Evolutionary conservation across 176 grass and related monocot species (phyloP).

Genomic region (Saccharum officinarum): DNA sequence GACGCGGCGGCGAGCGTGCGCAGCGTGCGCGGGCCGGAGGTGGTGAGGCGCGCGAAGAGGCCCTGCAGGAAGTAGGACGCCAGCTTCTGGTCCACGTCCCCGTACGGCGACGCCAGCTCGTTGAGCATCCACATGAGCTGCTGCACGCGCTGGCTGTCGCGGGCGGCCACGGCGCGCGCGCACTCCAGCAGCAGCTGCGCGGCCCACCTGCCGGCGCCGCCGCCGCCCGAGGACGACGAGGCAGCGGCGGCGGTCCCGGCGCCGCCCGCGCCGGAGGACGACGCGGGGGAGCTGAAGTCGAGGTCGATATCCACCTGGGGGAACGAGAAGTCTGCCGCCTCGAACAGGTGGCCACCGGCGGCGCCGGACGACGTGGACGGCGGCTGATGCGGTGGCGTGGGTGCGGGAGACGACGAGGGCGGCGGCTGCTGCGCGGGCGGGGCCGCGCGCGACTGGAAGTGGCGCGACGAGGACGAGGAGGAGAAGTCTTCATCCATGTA

Average conservation of each 20-base stretch:
- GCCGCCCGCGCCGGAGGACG: slow-evolving; percentile 46
- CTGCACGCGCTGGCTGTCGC: slow-evolving; percentile 83
- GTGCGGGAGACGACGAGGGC: slow-evolving; percentile 40
- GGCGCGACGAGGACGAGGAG: slow-evolving; percentile 73
- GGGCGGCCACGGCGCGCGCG: slow-evolving; percentile 60
- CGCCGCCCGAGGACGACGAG: neutral
- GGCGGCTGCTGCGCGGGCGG: neutral
- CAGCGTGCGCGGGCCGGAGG: slow-evolving; percentile 64
- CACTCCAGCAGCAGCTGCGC: slow-evolving; percentile 73
- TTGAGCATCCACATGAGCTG: slow-evolving; percentile 98
- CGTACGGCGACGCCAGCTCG: slow-evolving; percentile 86
- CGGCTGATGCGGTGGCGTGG: neutral
- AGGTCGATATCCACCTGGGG: slow-evolving; percentile 81
- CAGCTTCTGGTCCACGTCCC: slow-evolving; percentile 90
- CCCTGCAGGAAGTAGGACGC: slow-evolving; percentile 88
- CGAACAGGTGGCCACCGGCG: slow-evolving; percentile 38
- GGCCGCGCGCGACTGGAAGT: slow-evolving; percentile 32
- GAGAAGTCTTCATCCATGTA: slow-evolving; percentile 99
- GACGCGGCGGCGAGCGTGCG: slow-evolving; percentile 61
- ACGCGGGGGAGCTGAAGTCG: slow-evolving; percentile 69
- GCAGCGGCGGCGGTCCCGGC: neutral
- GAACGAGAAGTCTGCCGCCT: slow-evolving; percentile 70
- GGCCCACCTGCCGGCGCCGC: slow-evolving; percentile 53
- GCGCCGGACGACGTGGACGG: slow-evolving; percentile 53
- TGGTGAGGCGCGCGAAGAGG: slow-evolving; percentile 72